phyloP scores from a whole-genome alignment of 768 basidiomycete genomes.

The Mycena kentingensis region DNA sequence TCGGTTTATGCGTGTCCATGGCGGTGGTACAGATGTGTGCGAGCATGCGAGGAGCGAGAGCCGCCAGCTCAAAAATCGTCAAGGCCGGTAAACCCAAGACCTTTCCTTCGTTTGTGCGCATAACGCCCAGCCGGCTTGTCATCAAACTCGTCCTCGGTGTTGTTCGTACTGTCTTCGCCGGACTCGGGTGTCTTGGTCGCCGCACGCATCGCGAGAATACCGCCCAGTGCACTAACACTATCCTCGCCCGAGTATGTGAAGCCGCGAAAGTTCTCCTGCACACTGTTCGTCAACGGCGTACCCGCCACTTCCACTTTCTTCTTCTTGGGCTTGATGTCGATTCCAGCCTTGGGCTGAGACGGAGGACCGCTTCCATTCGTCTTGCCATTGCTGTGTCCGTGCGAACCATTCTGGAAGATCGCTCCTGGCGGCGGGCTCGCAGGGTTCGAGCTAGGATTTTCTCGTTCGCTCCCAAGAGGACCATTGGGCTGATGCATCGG shows the following conservation, averaged over 20 bases:
- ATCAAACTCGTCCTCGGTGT: constrained; percentile 76
- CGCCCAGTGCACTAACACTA: constrained; percentile 53
- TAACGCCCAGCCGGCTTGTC: constrained; percentile 74
- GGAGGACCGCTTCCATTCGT: constrained; percentile 21
- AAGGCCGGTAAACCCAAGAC: constrained; percentile 42
- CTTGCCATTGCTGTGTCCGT: constrained; percentile 22
- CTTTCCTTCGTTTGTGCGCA: constrained; percentile 56
- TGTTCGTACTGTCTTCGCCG: constrained; percentile 54
- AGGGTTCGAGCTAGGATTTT: constrained; percentile 5
- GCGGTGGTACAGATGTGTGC: not conserved
- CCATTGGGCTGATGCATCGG: constrained; percentile 67
- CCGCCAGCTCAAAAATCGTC: constrained; percentile 30
- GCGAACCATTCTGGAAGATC: constrained; percentile 25
- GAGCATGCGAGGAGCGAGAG: not conserved
- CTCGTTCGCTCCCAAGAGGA: constrained; percentile 65
- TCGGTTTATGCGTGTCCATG: constrained; percentile 3
- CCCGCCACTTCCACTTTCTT: constrained; percentile 50
- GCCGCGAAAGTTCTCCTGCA: constrained; percentile 96
- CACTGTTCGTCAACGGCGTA: constrained; percentile 82
- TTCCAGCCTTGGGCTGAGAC: constrained; percentile 37
- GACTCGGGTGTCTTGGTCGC: constrained; percentile 25
- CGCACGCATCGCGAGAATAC: constrained; percentile 34
- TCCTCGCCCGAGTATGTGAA: constrained; percentile 87
- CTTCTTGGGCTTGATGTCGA: constrained; percentile 55
- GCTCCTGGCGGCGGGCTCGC: constrained; percentile 16